Conservation (phyloP, 192 early-diverging fungal species). For the Coemansia sp. region DNA sequence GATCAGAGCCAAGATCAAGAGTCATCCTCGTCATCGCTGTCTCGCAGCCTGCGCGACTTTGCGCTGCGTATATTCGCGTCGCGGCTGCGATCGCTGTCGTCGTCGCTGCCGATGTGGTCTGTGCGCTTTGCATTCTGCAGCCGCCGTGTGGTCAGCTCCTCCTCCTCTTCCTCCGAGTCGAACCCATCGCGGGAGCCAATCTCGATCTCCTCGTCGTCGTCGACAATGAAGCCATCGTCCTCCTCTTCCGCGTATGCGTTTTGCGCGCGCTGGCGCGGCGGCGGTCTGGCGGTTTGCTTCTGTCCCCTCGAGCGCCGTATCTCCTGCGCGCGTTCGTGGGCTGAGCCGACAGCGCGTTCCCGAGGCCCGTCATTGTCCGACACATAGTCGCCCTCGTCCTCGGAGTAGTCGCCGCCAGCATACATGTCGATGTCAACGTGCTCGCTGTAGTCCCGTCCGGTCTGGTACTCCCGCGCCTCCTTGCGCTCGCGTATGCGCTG, state of each 20-base stretch:
- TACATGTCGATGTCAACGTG: constrained; percentile 5
- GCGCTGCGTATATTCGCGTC: constrained; percentile 15
- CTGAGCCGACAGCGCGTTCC: neutral
- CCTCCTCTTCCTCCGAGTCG: constrained; percentile 53
- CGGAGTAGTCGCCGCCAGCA: constrained; percentile 29
- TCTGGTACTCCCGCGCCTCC: constrained; percentile 30
- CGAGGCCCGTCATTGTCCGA: constrained; percentile 5
- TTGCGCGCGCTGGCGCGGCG: constrained; percentile 8
- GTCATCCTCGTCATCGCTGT: constrained; percentile 43
- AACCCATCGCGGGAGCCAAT: constrained; percentile 52
- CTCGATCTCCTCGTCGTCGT: constrained; percentile 53
- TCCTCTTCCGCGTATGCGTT: constrained; percentile 42
- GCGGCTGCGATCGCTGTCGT: constrained; percentile 3
- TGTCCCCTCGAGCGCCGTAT: constrained; percentile 8
- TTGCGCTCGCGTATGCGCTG: constrained; percentile 42
- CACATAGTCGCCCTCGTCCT: constrained; percentile 17
- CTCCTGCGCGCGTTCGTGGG: constrained; percentile 11
- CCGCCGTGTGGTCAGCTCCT: constrained; percentile 31
- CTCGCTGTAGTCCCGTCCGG: constrained; percentile 11
- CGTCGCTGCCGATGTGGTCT: constrained; percentile 16
- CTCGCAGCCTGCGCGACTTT: constrained; percentile 40
- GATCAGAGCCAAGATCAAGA: neutral
- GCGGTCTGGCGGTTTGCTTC: neutral
- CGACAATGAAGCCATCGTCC: constrained; percentile 50
- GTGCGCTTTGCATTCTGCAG: constrained; percentile 38